A percentile compares a stretch with the other conserved stretches of the same genome.
phyloP scores from a whole-genome alignment of 1,284 basidiomycete genomes.

The Exobasidium cylindrosporum region DNA sequence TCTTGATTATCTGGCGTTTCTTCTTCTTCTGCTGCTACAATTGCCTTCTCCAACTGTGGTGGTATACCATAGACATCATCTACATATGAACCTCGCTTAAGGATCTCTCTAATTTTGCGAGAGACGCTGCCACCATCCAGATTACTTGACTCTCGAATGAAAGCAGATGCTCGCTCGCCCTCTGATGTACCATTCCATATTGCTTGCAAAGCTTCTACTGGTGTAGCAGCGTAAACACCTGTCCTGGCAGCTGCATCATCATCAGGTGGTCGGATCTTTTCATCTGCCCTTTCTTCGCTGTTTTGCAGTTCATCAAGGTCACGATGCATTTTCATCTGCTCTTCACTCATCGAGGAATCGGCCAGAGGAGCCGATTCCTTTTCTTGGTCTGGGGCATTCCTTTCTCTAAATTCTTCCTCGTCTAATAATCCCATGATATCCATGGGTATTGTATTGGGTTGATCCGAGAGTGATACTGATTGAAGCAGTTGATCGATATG shows the following conservation, averaged over 20 bases:
- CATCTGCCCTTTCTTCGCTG: conserved; percentile 10
- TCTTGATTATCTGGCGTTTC: conserved; percentile 6
- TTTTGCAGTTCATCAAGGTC: neutral
- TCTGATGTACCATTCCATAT: conserved; percentile 10
- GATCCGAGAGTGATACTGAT: neutral
- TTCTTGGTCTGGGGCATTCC: neutral
- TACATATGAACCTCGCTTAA: conserved; percentile 10
- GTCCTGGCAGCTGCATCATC: conserved; percentile 1
- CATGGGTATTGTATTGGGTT: neutral
- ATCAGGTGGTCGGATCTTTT: conserved; percentile 2
- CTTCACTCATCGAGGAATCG: neutral
- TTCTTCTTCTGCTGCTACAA: conserved; percentile 1
- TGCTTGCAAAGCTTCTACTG: conserved; percentile 3
- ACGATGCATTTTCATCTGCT: conserved; percentile 9
- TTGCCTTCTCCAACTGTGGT: neutral
- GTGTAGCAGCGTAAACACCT: conserved; percentile 8
- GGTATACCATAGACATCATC: conserved; percentile 12
- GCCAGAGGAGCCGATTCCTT: neutral
- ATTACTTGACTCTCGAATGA: neutral
- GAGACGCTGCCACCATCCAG: neutral
- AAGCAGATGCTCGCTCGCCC: conserved; percentile 1
- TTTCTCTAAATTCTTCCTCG: neutral
- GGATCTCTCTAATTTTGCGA: neutral
- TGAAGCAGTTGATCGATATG: neutral
- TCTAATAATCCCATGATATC: neutral